A percentile compares a stretch with the other conserved stretches of the same genome.
Evolutionary conservation across 2,329 filamentous ascomycete genomes (phyloP).

Genomic region (Aspergillus ochraceoroseus): DNA sequence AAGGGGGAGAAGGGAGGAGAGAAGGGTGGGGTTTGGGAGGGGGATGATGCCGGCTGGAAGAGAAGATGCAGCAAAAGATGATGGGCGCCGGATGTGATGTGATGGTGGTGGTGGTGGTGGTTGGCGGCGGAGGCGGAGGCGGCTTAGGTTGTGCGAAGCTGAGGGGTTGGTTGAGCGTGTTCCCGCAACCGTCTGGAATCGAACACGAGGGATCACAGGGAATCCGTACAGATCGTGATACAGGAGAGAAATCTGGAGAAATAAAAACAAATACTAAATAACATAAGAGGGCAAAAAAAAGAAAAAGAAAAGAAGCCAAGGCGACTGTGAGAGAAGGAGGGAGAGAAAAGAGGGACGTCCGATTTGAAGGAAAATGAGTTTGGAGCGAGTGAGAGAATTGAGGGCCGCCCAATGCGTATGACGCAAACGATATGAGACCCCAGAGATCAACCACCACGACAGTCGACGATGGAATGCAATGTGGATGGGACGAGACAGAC

Average conservation of each 20-base stretch:
- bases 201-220: too few species aligned
- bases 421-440: constrained; percentile 23
- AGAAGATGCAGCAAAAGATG: constrained; percentile 2
- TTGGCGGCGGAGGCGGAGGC: constrained; percentile 7
- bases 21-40: constrained; percentile 9
- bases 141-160: constrained; percentile 14
- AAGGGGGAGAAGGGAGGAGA: constrained; percentile 5
- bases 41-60: constrained; percentile 4
- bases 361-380: too few species aligned
- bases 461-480: background rate
- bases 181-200: constrained; percentile 14
- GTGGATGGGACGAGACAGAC: background rate
- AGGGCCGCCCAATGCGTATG: constrained; percentile 15
- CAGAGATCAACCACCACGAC: background rate
- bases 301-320: background rate
- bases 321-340: background rate
- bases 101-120: constrained; percentile 8
- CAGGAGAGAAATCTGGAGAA: background rate
- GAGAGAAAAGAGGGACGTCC: background rate
- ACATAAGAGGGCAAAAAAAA: background rate
- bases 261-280: constrained; percentile 1
- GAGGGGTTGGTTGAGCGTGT: constrained; percentile 15
- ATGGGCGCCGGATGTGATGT: constrained; percentile 3
- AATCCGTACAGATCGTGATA: too few species aligned
- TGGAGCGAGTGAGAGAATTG: constrained; percentile 5